These are phyloP conservation scores for Fagus crenata DNA, from an alignment of 306 rosid species.

Conservation along the genomic window DNA sequence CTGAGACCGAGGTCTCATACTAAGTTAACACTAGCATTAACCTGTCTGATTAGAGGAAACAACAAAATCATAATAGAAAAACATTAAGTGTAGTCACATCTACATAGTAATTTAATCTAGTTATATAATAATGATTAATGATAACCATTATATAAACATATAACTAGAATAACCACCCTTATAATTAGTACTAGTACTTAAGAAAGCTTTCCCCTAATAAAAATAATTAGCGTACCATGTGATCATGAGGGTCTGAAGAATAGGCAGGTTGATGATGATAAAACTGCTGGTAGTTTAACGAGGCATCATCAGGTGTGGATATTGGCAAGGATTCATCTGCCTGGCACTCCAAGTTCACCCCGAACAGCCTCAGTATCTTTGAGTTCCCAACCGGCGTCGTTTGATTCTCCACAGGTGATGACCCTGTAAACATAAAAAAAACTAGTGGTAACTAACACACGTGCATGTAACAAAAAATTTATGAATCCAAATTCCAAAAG, in stretches of 20 bases:
- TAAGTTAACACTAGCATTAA: background rate
- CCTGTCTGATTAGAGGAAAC: slow-evolving; percentile 47
- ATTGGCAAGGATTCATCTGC: slow-evolving; percentile 46
- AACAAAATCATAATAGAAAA: slow-evolving; percentile 4
- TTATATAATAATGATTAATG: too few relatives aligned
- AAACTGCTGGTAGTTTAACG: slow-evolving; percentile 33
- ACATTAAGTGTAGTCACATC: too few relatives aligned
- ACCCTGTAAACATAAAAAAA: slow-evolving; percentile 26
- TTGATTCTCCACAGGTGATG: slow-evolving; percentile 37
- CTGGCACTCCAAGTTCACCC: slow-evolving; percentile 92
- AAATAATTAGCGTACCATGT: slow-evolving; percentile 53
- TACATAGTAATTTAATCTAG: too few relatives aligned
- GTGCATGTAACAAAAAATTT: slow-evolving; percentile 30
- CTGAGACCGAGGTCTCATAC: background rate
- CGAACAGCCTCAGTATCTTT: slow-evolving; percentile 79
- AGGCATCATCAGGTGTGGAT: slow-evolving; percentile 46
- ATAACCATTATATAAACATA: background rate
- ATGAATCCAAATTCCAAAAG: background rate
- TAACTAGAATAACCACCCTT: too few relatives aligned
- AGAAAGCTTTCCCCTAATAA: background rate
- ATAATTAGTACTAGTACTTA: too few relatives aligned
- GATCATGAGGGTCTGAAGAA: slow-evolving; percentile 39
- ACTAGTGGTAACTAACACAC: slow-evolving; percentile 31
- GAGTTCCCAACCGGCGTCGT: slow-evolving; percentile 49
- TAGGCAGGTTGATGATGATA: slow-evolving; percentile 30